Conservation (phyloP, 306 rosid species). For the Lotus japonicus region DNA sequence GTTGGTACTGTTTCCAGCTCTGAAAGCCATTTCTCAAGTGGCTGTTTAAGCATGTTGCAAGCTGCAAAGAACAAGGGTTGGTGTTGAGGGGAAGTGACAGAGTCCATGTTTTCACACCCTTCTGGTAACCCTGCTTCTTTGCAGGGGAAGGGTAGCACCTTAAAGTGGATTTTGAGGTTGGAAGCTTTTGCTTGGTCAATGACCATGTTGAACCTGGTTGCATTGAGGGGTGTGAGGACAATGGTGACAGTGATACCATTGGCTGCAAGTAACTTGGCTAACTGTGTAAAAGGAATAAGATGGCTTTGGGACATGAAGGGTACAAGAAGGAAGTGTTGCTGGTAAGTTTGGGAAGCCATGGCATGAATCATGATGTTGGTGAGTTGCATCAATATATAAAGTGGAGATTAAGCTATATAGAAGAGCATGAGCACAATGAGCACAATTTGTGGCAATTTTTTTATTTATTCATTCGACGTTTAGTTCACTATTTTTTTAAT, state of each 20-base stretch:
- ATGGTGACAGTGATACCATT: constrained; percentile 45
- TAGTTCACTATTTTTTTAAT: no score
- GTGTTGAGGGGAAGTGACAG: constrained; percentile 32
- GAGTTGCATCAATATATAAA: no score
- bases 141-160: constrained; percentile 47
- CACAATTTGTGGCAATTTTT: no score
- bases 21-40: constrained; percentile 37
- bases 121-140: constrained; percentile 49
- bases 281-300: constrained; percentile 64
- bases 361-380: no score
- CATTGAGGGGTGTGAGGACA: constrained; percentile 61
- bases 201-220: constrained; percentile 29
- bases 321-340: constrained; percentile 51
- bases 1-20: constrained; percentile 22
- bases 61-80: constrained; percentile 13
- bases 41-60: constrained; percentile 32
- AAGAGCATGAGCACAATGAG: no score
- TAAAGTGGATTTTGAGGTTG: constrained; percentile 31
- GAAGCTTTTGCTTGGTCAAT: constrained; percentile 31
- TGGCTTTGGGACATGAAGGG: constrained; percentile 85
- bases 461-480: no score
- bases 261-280: constrained; percentile 47
- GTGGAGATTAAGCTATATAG: no score
- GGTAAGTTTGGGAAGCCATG: constrained; percentile 31
- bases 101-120: constrained; percentile 58